A percentile compares a stretch with the other conserved stretches of the same genome.
These are phyloP conservation scores for Septoria petroselini DNA, from an alignment of 2,329 filamentous ascomycete genomes.

Conservation along the genomic window DNA sequence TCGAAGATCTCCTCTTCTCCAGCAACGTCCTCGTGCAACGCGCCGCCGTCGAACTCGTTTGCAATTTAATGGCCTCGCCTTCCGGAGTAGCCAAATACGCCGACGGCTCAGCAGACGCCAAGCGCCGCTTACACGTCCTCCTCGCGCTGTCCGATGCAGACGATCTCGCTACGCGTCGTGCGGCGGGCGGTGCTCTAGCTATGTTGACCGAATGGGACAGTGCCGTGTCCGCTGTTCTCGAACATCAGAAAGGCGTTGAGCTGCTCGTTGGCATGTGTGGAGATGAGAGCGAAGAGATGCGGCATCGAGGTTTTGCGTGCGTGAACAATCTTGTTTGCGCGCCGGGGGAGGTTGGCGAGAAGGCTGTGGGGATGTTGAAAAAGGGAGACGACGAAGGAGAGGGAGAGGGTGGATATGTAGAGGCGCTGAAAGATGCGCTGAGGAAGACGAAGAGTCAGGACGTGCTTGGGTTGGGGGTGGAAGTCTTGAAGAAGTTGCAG, in stretches of 20 bases:
- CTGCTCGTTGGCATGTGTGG: conserved; percentile 77
- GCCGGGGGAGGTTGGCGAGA: conserved; percentile 62
- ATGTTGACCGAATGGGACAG: conserved; percentile 76
- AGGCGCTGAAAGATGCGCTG: conserved; percentile 66
- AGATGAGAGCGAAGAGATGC: conserved; percentile 64
- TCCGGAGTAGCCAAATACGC: conserved; percentile 67
- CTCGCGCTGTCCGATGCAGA: conserved; percentile 85
- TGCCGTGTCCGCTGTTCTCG: conserved; percentile 68
- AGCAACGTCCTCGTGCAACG: conserved; percentile 73
- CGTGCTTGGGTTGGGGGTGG: conserved; percentile 50
- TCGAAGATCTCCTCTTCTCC: conserved; percentile 82
- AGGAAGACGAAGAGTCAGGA: conserved; percentile 66
- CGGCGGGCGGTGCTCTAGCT: conserved; percentile 83
- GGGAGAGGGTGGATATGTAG: conserved; percentile 69
- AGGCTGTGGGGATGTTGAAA: conserved; percentile 59
- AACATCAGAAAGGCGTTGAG: conserved; percentile 66
- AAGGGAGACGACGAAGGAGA: conserved; percentile 53
- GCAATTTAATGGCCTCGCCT: conserved; percentile 75
- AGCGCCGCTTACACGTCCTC: conserved; percentile 74
- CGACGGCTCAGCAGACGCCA: conserved; percentile 63
- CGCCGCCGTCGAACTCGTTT: conserved; percentile 82
- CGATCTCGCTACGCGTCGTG: conserved; percentile 72
- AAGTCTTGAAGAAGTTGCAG: conserved; percentile 16
- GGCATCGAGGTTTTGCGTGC: conserved; percentile 67
- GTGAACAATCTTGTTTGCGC: conserved; percentile 64